Percentiles rank a stretch among this genome's conserved stretches.
Evolutionary conservation across 2,329 filamentous ascomycete genomes (phyloP).

Genomic region (Stachybotrys echinatus): DNA sequence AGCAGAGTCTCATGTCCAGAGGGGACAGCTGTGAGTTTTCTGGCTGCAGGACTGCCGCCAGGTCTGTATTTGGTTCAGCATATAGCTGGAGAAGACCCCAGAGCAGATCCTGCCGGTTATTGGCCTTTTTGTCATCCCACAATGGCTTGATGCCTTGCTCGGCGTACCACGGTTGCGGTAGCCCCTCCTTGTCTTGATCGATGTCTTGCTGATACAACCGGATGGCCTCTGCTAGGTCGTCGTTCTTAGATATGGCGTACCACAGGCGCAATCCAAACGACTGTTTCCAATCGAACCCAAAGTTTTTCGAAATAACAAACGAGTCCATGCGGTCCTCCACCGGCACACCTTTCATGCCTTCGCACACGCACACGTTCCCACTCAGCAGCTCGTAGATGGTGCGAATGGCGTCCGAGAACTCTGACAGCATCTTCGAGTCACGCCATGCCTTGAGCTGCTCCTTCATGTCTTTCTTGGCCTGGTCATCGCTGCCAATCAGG

Average conservation of each 20-base stretch:
- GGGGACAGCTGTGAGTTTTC: slow-evolving; percentile 72
- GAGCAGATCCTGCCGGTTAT: slow-evolving; percentile 67
- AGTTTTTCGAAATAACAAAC: slow-evolving; percentile 78
- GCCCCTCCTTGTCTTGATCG: slow-evolving; percentile 62
- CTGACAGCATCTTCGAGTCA: slow-evolving; percentile 74
- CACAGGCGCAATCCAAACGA: slow-evolving; percentile 87
- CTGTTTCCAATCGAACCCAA: slow-evolving; percentile 87
- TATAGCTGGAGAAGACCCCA: slow-evolving; percentile 86
- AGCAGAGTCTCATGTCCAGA: slow-evolving; percentile 70
- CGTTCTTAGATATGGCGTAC: slow-evolving; percentile 69
- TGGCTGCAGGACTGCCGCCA: slow-evolving; percentile 70
- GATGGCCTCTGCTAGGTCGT: slow-evolving; percentile 69
- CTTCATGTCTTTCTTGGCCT: slow-evolving; percentile 67
- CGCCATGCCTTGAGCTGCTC: slow-evolving; percentile 83
- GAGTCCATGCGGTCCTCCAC: slow-evolving; percentile 75
- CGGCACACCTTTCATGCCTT: slow-evolving; percentile 67
- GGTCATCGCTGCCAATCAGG: slow-evolving; percentile 69
- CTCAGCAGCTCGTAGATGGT: slow-evolving; percentile 85
- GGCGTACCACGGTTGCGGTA: slow-evolving; percentile 67
- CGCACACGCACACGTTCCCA: slow-evolving; percentile 79
- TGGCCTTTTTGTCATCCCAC: slow-evolving; percentile 55
- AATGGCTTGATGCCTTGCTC: slow-evolving; percentile 52
- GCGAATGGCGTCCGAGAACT: slow-evolving; percentile 79
- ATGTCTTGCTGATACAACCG: slow-evolving; percentile 70
- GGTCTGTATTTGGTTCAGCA: slow-evolving; percentile 48